Base-by-base conservation (phyloP, 139 green algal species). In the Axilococcus clingmanii region DNA sequence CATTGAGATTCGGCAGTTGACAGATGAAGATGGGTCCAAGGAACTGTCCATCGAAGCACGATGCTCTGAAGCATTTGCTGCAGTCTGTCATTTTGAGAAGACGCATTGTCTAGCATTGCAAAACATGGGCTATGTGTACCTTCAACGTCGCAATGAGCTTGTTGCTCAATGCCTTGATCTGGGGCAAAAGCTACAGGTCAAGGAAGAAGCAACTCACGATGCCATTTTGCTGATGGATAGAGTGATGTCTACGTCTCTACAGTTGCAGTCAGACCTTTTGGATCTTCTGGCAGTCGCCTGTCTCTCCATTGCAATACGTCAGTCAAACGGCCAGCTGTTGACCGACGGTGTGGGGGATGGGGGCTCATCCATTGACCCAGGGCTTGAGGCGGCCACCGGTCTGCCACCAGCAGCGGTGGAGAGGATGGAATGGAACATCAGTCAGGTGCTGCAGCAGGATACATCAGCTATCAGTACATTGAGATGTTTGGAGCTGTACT, bases 351-450 rank as follows among this genome's bases (percentile, higher is more conserved):
- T 27, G 41, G 33, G 33, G 11, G 27, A 7, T 11, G 25, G 48
- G 20, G 44, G 14, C 12, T 36, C 16, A 9, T 36, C 24, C 12
- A 27, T 36, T 17, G 35, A 23, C 35, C 4, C 15, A 32, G 14
- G 43, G 15, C 29, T 60, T 19, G 25, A 54, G 17, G 37, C 16
- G 11, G 47, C 40, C 31, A 35, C 46, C 9, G 48, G 45, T 9
- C 45, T 62, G 43, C 68, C 75, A 19, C 23, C 44, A 1, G 31
- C 28, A 17, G 42, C 61, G 1, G 36, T 91, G 5, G 62, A 65
- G 4, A 72, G 81, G 32, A 85, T 88, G 77, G 77, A 83, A 62
- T 86, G 75, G 72, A 77, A 79, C 54, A 40, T 82, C 24, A 52
- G 48, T 4, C 46, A 59, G 28, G 54, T 52, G 24, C 68, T 86